Percentiles rank a stretch among this genome's conserved stretches.
phyloP scores from a whole-genome alignment of 345 rosid genomes.

The Brassica cretica region DNA sequence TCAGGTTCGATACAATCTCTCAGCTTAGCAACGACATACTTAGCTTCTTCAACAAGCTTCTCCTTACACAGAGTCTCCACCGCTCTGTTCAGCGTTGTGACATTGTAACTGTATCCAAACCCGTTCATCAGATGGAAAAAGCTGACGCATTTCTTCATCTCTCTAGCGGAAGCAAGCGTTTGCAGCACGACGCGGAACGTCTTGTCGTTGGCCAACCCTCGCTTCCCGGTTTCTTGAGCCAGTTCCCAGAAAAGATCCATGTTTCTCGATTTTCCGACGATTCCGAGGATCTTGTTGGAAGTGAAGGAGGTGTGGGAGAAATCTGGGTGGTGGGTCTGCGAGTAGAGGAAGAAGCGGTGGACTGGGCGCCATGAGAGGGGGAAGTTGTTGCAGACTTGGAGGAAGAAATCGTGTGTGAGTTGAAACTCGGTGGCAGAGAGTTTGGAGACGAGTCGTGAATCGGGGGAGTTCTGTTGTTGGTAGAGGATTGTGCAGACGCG shows the following conservation, averaged over 20 bases:
- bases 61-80: slow-evolving; percentile 56
- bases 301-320: slow-evolving; percentile 56
- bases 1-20: slow-evolving; percentile 54
- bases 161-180: slow-evolving; percentile 63
- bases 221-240: slow-evolving; percentile 49
- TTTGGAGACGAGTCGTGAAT: slow-evolving; percentile 58
- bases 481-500: slow-evolving; percentile 76
- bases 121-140: slow-evolving; percentile 70
- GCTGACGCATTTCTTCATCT: slow-evolving; percentile 66
- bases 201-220: slow-evolving; percentile 60
- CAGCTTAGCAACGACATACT: slow-evolving; percentile 56
- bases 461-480: slow-evolving; percentile 73
- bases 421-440: slow-evolving; percentile 49
- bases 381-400: slow-evolving; percentile 84
- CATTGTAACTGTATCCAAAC: slow-evolving; percentile 51
- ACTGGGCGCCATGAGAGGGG: slow-evolving; percentile 85
- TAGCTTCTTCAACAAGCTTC: slow-evolving; percentile 70
- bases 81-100: slow-evolving; percentile 54
- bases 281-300: slow-evolving; percentile 66
- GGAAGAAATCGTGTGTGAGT: slow-evolving; percentile 72
- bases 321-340: slow-evolving; percentile 40
- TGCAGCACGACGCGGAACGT: slow-evolving; percentile 64
- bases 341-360: slow-evolving; percentile 68
- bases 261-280: slow-evolving; percentile 66
- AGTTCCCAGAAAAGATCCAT: slow-evolving; percentile 70